Percentiles rank a stretch among this genome's conserved stretches.
These are phyloP conservation scores for Phytophthora sansomeana DNA, from an alignment of 352 stramenopile genomes.

Conservation along the genomic window DNA sequence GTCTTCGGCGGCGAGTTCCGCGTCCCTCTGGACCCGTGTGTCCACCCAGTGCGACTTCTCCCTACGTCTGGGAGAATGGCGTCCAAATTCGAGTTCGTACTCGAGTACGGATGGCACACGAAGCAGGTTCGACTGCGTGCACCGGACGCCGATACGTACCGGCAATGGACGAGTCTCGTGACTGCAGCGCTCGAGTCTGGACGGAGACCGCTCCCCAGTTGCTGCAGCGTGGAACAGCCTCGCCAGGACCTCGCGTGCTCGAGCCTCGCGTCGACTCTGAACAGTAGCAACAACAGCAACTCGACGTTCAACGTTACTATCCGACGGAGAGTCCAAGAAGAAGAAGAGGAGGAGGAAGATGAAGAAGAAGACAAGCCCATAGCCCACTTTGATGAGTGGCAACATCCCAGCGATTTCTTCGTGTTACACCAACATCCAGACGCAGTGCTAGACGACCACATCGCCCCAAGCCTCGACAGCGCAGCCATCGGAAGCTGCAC, in stretches of 20 bases:
- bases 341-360: slow-evolving; percentile 23
- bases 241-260: slow-evolving; percentile 25
- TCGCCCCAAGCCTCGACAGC: slow-evolving; percentile 12
- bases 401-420: slow-evolving; percentile 25
- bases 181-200: slow-evolving; percentile 36
- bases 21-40: slow-evolving; percentile 42
- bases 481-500: slow-evolving; percentile 38
- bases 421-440: slow-evolving; percentile 14
- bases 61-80: slow-evolving; percentile 24
- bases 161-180: slow-evolving; percentile 35
- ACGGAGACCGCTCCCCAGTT: slow-evolving; percentile 30
- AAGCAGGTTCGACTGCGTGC: slow-evolving; percentile 37
- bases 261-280: slow-evolving; percentile 37
- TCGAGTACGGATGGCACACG: slow-evolving; percentile 43
- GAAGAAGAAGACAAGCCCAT: too few species aligned
- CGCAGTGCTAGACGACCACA: neutral
- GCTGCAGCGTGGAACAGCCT: slow-evolving; percentile 9
- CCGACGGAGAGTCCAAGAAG: slow-evolving; percentile 2
- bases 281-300: slow-evolving; percentile 33
- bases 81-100: slow-evolving; percentile 33
- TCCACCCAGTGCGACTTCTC: slow-evolving; percentile 39
- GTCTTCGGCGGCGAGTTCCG: slow-evolving; percentile 33
- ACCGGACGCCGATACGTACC: slow-evolving; percentile 32
- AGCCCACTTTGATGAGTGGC: slow-evolving; percentile 4
- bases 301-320: slow-evolving; percentile 19